phyloP scores from a whole-genome alignment of 148 eudicot species.

The Chenopodium suecicum region DNA sequence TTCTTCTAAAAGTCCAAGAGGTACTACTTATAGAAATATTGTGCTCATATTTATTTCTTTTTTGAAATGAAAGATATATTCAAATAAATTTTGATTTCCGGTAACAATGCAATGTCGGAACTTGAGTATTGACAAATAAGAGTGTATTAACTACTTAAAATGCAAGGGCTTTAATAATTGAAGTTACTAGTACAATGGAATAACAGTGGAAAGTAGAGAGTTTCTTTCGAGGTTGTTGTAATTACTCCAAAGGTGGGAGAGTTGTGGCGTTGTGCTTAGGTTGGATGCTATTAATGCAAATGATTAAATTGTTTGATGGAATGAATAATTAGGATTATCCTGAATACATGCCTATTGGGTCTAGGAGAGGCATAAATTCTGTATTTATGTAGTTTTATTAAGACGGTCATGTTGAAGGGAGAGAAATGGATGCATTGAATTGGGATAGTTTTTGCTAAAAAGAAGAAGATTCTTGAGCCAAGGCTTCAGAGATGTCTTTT shows the following conservation, averaged over 20 bases:
- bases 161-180: too few relatives aligned
- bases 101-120: background rate
- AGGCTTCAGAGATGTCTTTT: background rate
- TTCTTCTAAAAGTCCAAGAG: slow-evolving; percentile 60
- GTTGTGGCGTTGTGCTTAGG: background rate
- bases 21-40: slow-evolving; percentile 24
- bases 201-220: too few relatives aligned
- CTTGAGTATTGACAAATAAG: too few relatives aligned
- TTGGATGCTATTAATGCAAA: background rate
- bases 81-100: background rate
- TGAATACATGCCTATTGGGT: too few relatives aligned
- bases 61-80: background rate
- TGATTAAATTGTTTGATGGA: background rate
- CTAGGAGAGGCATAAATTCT: too few relatives aligned
- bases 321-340: background rate
- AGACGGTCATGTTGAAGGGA: background rate
- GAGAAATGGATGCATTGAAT: background rate
- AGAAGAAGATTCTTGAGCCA: too few relatives aligned
- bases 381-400: too few relatives aligned
- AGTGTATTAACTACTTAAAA: too few relatives aligned
- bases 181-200: too few relatives aligned
- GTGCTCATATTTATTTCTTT: background rate
- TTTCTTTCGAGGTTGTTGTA: background rate
- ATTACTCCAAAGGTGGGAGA: background rate
- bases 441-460: too few relatives aligned